A percentile compares a stretch with the other conserved stretches of the same genome.
Conservation (phyloP, 2,329 filamentous ascomycete genomes). For the Talaromyces sp. region DNA sequence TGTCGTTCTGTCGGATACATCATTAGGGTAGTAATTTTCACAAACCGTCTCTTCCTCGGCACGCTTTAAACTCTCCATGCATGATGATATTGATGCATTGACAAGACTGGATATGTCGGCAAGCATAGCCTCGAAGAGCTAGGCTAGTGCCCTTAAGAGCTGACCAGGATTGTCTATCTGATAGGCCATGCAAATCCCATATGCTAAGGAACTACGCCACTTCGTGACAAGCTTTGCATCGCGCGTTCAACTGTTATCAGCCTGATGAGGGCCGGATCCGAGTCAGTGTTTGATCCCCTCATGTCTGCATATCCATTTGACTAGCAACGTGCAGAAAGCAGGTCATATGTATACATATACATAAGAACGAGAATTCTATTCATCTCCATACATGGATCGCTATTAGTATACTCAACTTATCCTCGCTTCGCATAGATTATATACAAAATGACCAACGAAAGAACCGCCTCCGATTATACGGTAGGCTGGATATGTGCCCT, state of each 20-base stretch:
- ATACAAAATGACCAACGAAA: conserved; percentile 5
- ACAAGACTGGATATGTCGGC: background rate
- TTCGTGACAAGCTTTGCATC: background rate
- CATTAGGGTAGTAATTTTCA: background rate
- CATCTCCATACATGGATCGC: background rate
- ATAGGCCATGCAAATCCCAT: background rate
- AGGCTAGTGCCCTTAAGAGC: background rate
- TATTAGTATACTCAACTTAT: background rate
- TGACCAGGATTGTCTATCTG: background rate
- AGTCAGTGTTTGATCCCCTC: background rate
- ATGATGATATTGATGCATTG: background rate
- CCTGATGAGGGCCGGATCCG: background rate
- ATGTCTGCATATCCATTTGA: background rate
- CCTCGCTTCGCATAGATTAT: background rate
- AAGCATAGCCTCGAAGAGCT: conserved; percentile 1
- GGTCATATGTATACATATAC: background rate
- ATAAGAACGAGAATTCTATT: background rate
- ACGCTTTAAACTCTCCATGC: background rate
- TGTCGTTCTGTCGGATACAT: background rate
- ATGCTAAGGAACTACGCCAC: background rate
- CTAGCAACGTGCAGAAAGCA: background rate
- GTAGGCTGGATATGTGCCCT: conserved; percentile 14
- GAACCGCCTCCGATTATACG: conserved; percentile 6
- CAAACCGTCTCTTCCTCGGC: background rate
- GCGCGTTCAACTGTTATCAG: background rate